Evolutionary conservation across 805 yeast genomes (phyloP).

Genomic region (Kazachstania taianensis): DNA sequence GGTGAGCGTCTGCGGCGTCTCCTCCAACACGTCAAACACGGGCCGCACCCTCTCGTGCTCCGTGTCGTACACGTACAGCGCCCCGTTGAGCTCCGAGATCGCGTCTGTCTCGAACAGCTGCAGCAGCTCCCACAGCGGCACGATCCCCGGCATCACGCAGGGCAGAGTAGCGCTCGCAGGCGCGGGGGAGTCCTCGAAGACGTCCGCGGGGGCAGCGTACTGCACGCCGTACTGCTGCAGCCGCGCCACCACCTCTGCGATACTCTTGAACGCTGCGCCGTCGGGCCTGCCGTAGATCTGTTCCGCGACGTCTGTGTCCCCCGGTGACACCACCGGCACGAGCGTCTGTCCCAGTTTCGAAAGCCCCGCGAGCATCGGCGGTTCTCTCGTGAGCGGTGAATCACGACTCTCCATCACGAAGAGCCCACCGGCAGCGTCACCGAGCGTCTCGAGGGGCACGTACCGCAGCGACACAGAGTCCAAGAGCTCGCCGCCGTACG

Average conservation of each 20-base stretch:
- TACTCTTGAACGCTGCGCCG: constrained; percentile 21
- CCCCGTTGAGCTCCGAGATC: constrained; percentile 16
- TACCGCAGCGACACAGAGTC: constrained; percentile 43
- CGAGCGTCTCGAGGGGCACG: constrained; percentile 19
- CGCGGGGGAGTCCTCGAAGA: neutral
- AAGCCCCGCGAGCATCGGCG: constrained; percentile 3
- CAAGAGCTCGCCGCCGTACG: constrained; percentile 65
- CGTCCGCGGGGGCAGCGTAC: constrained; percentile 8
- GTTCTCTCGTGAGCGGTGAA: neutral
- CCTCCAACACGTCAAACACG: constrained; percentile 18
- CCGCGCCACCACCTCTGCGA: neutral
- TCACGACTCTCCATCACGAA: constrained; percentile 12
- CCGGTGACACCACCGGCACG: neutral
- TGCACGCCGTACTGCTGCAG: constrained; percentile 11
- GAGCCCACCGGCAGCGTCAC: constrained; percentile 20
- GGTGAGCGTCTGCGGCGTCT: constrained; percentile 14
- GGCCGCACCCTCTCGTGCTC: constrained; percentile 18
- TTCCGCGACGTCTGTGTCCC: constrained; percentile 27
- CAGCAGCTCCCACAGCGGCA: constrained; percentile 39
- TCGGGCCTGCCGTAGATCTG: constrained; percentile 29
- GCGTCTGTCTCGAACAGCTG: constrained; percentile 28
- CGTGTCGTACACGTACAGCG: constrained; percentile 19
- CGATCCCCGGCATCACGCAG: constrained; percentile 39
- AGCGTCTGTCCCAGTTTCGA: constrained; percentile 3
- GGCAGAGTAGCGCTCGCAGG: constrained; percentile 26